phyloP scores from a whole-genome alignment of 345 rosid species.

The Salix brachista region DNA sequence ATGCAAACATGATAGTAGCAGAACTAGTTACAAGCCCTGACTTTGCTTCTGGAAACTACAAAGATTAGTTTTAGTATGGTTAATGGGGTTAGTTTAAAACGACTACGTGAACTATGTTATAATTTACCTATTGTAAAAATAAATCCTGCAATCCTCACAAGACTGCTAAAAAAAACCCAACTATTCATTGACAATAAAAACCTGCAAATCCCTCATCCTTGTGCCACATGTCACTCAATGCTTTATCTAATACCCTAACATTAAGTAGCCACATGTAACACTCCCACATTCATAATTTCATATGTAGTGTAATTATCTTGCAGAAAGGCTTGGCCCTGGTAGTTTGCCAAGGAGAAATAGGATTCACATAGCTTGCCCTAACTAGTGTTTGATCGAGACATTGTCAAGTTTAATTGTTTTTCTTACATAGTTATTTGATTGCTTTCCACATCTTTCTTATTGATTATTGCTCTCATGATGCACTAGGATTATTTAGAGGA shows the following conservation, averaged over 20 bases:
- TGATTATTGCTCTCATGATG: constrained; percentile 10
- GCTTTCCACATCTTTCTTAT: neutral
- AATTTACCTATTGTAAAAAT: neutral
- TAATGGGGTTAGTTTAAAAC: neutral
- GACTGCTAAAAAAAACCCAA: neutral
- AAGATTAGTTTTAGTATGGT: neutral
- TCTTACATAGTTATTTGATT: neutral
- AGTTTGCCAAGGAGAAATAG: neutral
- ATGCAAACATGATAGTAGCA: neutral
- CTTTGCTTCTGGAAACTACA: neutral
- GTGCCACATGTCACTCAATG: neutral
- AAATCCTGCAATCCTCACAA: neutral
- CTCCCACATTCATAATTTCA: neutral
- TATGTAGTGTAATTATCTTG: neutral
- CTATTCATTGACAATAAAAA: neutral
- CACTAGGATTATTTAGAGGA: constrained; percentile 65
- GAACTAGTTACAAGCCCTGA: neutral
- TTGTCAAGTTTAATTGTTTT: neutral
- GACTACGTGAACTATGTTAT: neutral
- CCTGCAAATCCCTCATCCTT: neutral
- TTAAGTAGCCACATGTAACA: neutral
- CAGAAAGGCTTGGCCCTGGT: neutral
- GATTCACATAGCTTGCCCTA: neutral
- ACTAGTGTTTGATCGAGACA: neutral
- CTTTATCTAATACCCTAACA: neutral